Conservation (phyloP, 306 rosid species). For the Astragalus membranaceus region DNA sequence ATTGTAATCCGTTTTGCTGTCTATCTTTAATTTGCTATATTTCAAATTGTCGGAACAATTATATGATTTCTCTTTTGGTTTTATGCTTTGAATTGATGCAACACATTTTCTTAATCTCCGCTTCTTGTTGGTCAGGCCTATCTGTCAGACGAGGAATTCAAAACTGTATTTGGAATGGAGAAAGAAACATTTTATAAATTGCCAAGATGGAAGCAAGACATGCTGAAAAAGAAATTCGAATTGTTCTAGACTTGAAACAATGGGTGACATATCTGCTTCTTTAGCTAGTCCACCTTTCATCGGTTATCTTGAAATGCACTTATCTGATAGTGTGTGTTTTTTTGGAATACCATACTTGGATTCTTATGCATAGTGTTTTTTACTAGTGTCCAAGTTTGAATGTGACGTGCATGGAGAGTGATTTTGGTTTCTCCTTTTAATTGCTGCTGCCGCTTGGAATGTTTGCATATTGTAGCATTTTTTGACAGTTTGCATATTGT, state of each 20-base stretch:
- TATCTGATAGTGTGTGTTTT: slow-evolving; percentile 35
- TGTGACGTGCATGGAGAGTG: slow-evolving; percentile 63
- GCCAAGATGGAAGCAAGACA: slow-evolving; percentile 93
- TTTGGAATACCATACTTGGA: slow-evolving; percentile 30
- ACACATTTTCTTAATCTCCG: neutral
- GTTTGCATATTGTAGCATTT: slow-evolving; percentile 4
- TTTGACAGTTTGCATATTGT: neutral
- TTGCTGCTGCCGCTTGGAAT: slow-evolving; percentile 43
- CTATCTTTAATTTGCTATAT: neutral
- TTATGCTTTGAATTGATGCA: neutral
- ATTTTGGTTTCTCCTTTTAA: slow-evolving; percentile 24
- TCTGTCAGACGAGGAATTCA: slow-evolving; percentile 76
- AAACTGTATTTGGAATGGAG: slow-evolving; percentile 51
- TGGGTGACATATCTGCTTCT: slow-evolving; percentile 16
- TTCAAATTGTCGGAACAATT: neutral
- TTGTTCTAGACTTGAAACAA: slow-evolving; percentile 48
- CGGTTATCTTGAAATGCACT: slow-evolving; percentile 34
- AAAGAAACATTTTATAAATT: slow-evolving; percentile 71
- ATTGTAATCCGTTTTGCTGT: neutral
- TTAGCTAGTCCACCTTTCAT: slow-evolving; percentile 22
- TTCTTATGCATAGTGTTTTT: slow-evolving; percentile 31
- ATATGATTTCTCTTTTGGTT: neutral
- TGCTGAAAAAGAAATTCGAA: slow-evolving; percentile 77
- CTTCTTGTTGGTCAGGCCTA: slow-evolving; percentile 49
- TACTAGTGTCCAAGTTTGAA: slow-evolving; percentile 42